These are phyloP conservation scores for Metarhizium humberi DNA, from an alignment of 2,329 filamentous ascomycete species.

Conservation along the genomic window DNA sequence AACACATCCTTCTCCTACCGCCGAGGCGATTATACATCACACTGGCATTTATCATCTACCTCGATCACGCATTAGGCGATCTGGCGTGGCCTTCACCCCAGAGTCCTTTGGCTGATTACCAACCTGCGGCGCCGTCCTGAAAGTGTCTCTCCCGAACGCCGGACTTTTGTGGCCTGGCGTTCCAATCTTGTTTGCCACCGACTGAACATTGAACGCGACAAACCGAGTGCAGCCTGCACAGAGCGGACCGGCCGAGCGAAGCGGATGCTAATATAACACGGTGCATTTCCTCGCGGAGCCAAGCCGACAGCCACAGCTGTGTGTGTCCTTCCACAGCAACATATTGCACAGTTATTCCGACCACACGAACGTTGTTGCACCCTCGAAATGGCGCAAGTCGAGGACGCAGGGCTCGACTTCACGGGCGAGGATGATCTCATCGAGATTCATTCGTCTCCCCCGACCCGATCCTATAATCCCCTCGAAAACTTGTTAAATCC, in stretches of 20 bases:
- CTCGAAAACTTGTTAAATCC: conserved; percentile 9
- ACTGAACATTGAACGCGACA: background rate
- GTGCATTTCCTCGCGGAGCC: background rate
- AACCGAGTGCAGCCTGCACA: background rate
- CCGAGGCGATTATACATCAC: background rate
- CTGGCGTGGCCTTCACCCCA: background rate
- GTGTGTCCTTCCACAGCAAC: background rate
- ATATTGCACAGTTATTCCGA: background rate
- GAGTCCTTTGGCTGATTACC: background rate
- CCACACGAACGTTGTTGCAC: background rate
- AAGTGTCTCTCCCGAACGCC: background rate
- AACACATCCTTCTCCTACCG: background rate
- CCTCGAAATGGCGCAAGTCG: conserved; percentile 10
- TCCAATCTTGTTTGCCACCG: background rate
- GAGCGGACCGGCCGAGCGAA: background rate
- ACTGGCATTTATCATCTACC: background rate
- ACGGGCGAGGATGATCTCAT: conserved; percentile 24
- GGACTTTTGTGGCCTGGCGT: background rate
- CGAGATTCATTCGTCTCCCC: conserved; percentile 19
- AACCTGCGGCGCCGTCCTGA: background rate
- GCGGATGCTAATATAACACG: background rate
- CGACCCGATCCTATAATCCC: background rate
- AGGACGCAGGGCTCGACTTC: conserved; percentile 7
- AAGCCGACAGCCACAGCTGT: background rate
- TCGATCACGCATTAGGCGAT: background rate